phyloP scores from a whole-genome alignment of 345 rosid species.

The Moricandia moricandioides region DNA sequence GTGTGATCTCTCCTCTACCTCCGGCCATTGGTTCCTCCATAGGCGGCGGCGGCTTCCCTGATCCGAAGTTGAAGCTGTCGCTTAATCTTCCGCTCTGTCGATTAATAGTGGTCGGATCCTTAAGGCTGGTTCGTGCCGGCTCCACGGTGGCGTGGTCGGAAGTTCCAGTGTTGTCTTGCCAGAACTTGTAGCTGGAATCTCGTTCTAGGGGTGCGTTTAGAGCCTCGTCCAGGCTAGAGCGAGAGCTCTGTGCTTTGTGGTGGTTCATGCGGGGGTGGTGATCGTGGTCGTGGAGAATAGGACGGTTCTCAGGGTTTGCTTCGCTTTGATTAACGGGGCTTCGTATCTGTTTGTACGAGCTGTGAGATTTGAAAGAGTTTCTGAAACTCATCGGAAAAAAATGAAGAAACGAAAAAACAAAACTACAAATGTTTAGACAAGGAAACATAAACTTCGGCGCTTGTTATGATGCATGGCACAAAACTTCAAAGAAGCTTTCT shows the following conservation, averaged over 20 bases:
- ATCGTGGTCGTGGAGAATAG: neutral
- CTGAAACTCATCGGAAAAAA: neutral
- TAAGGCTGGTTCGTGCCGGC: neutral
- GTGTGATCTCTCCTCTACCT: neutral
- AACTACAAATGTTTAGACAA: neutral
- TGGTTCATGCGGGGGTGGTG: neutral
- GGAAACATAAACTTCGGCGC: neutral
- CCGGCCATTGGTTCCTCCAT: neutral
- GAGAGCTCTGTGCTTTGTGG: neutral
- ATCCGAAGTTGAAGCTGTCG: neutral
- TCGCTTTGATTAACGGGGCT: neutral
- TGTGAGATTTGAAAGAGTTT: neutral
- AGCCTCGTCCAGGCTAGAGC: neutral
- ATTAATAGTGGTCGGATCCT: neutral
- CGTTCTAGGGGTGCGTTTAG: neutral
- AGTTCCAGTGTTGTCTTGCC: neutral
- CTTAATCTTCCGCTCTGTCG: neutral
- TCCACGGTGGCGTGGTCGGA: neutral
- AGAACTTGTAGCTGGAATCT: neutral
- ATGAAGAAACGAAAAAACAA: neutral
- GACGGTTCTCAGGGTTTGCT: neutral
- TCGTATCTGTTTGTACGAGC: neutral
- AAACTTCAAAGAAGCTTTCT: neutral
- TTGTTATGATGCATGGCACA: neutral
- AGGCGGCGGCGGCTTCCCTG: neutral